A percentile compares a stretch with the other conserved stretches of the same genome.
Conservation (phyloP, 345 rosid genomes). For the Noccaea bulbosa region DNA sequence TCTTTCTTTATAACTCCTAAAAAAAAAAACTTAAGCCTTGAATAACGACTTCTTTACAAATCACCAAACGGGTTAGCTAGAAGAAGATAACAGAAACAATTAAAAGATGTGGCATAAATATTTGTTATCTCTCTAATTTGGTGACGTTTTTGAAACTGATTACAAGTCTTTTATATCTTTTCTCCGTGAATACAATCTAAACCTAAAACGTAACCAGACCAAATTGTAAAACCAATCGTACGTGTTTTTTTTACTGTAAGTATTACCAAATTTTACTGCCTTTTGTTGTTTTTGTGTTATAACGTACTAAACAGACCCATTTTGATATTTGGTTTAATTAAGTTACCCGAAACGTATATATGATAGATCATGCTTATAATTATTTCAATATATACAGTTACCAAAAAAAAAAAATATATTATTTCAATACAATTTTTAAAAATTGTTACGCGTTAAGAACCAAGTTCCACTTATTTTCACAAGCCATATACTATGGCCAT, state of each 20-base stretch:
- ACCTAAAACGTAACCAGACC: not conserved
- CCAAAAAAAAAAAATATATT: no score
- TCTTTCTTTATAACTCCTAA: not conserved
- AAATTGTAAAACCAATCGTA: not conserved
- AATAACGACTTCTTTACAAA: not conserved
- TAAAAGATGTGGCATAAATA: not conserved
- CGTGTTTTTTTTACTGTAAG: not conserved
- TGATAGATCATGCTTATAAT: no score
- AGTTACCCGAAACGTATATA: no score
- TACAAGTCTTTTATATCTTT: not conserved
- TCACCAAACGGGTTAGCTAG: not conserved
- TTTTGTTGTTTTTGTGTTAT: not conserved
- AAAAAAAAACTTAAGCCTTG: not conserved
- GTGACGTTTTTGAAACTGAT: not conserved
- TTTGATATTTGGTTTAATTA: no score
- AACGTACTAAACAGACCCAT: no score
- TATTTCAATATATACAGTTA: no score
- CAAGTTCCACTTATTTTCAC: constrained; percentile 34
- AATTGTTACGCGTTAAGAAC: constrained; percentile 29
- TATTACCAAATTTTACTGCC: not conserved
- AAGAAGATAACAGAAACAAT: not conserved
- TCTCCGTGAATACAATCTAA: not conserved
- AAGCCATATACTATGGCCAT: constrained; percentile 34
- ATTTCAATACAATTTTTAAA: no score
- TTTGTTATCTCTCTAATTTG: not conserved